These are phyloP conservation scores for Rhodofomes roseus DNA, from an alignment of 1,284 basidiomycete species.

Conservation along the genomic window DNA sequence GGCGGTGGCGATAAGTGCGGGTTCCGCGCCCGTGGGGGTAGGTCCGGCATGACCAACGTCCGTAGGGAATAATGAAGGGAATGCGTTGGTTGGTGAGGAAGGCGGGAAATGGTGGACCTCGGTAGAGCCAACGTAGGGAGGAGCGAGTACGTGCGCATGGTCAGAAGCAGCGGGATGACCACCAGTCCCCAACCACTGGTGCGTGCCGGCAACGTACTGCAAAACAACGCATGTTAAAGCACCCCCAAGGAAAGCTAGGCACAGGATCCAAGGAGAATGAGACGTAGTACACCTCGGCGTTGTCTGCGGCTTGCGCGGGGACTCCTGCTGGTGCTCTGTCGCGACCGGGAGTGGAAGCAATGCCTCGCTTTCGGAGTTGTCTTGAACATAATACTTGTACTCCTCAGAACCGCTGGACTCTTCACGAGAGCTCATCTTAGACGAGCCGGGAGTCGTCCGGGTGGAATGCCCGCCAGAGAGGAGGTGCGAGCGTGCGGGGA, in stretches of 20 bases:
- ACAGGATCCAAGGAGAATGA: background rate
- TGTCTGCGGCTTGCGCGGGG: background rate
- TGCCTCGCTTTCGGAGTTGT: slow-evolving; percentile 7
- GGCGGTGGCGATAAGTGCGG: slow-evolving; percentile 75
- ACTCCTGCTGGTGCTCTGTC: background rate
- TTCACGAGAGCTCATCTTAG: slow-evolving; percentile 3
- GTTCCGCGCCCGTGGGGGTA: slow-evolving; percentile 82
- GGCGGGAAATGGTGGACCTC: slow-evolving; percentile 70
- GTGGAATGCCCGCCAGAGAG: no score
- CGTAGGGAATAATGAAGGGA: slow-evolving; percentile 69
- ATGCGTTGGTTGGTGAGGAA: slow-evolving; percentile 61
- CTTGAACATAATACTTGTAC: slow-evolving; percentile 5
- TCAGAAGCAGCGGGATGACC: background rate
- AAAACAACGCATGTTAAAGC: slow-evolving; percentile 3
- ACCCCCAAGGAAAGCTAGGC: slow-evolving; percentile 6
- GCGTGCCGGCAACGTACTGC: slow-evolving; percentile 4
- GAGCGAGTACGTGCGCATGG: slow-evolving; percentile 32
- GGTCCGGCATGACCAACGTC: slow-evolving; percentile 78
- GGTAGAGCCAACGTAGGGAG: slow-evolving; percentile 69
- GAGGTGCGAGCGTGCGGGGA: no score
- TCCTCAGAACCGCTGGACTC: slow-evolving; percentile 4
- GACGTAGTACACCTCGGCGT: background rate
- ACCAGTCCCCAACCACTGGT: background rate
- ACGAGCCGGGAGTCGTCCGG: no score
- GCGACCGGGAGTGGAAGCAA: slow-evolving; percentile 4